Conservation (phyloP, 2,329 filamentous ascomycete species). For the Diplocarpon mali region DNA sequence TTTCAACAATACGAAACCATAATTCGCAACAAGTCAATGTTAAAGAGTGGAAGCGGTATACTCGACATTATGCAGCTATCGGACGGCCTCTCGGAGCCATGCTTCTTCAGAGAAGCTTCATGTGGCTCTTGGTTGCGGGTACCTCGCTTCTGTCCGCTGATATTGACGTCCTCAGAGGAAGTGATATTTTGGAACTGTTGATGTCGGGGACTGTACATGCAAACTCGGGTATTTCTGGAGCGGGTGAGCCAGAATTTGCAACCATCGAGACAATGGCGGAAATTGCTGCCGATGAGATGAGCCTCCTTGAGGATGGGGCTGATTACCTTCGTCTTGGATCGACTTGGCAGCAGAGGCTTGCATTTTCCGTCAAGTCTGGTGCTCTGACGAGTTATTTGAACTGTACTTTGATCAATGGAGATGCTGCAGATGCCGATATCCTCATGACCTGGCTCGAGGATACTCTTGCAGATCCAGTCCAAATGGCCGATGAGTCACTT, state of each 20-base stretch:
- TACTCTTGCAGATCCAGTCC: conserved; percentile 63
- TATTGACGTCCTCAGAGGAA: conserved; percentile 44
- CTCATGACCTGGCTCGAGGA: conserved; percentile 81
- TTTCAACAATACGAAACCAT: conserved; percentile 80
- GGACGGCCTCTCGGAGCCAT: conserved; percentile 82
- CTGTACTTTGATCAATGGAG: conserved; percentile 72
- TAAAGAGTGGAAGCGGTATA: conserved; percentile 79
- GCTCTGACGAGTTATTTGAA: conserved; percentile 77
- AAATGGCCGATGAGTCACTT: conserved; percentile 71
- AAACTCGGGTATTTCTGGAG: conserved; percentile 31
- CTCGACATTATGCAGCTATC: conserved; percentile 69
- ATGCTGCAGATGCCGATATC: conserved; percentile 66
- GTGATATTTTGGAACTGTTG: conserved; percentile 63
- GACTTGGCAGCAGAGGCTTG: conserved; percentile 74
- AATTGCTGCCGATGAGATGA: conserved; percentile 73
- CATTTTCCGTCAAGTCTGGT: conserved; percentile 74
- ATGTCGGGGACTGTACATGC: conserved; percentile 39
- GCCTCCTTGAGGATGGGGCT: conserved; percentile 74
- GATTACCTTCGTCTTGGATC: conserved; percentile 85
- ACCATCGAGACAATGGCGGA: conserved; percentile 55
- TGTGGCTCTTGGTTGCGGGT: conserved; percentile 69
- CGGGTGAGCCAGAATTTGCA: conserved; percentile 39
- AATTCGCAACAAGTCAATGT: conserved; percentile 52
- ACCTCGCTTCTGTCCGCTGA: conserved; percentile 63
- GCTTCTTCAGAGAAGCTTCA: conserved; percentile 80